Conservation (phyloP, 2,329 filamentous ascomycete species). For the Westerdykella ornata region DNA sequence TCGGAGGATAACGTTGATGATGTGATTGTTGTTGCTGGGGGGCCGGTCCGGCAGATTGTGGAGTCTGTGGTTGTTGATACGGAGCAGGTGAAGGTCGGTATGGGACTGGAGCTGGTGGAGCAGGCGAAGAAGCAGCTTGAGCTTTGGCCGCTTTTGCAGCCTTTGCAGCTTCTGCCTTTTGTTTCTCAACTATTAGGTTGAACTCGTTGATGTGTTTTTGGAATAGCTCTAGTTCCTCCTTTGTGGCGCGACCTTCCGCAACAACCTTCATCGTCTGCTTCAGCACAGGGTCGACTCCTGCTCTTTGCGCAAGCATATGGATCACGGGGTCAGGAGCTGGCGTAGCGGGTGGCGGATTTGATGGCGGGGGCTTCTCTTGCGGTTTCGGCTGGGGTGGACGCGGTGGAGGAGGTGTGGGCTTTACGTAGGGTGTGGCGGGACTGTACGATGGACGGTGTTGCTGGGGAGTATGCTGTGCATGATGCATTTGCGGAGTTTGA, state of each 20-base stretch:
- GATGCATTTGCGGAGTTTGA: slow-evolving; percentile 19
- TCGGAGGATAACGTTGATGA: slow-evolving; percentile 6
- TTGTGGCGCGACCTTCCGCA: slow-evolving; percentile 64
- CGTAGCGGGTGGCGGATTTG: slow-evolving; percentile 19
- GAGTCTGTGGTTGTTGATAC: slow-evolving; percentile 4
- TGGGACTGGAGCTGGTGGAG: slow-evolving; percentile 12
- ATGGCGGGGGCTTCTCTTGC: slow-evolving; percentile 17
- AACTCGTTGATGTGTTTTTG: slow-evolving; percentile 76
- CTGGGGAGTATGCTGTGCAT: slow-evolving; percentile 5
- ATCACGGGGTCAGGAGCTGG: slow-evolving; percentile 67
- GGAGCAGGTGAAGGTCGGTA: background rate
- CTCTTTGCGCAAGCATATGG: slow-evolving; percentile 67
- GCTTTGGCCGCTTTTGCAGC: slow-evolving; percentile 4
- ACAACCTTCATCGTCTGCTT: slow-evolving; percentile 79
- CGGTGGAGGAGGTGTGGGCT: slow-evolving; percentile 22
- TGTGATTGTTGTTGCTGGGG: slow-evolving; percentile 2
- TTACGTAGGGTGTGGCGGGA: slow-evolving; percentile 18
- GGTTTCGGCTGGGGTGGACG: slow-evolving; percentile 21
- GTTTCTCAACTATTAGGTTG: slow-evolving; percentile 46
- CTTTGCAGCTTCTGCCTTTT: slow-evolving; percentile 34
- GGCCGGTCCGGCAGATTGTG: slow-evolving; percentile 10
- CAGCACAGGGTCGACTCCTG: slow-evolving; percentile 64
- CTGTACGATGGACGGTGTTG: slow-evolving; percentile 1
- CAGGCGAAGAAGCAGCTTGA: slow-evolving; percentile 11
- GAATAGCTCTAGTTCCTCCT: slow-evolving; percentile 66